Conservation (phyloP, 169 alveolate genomes). For the Cyclospora cayetanensis region DNA sequence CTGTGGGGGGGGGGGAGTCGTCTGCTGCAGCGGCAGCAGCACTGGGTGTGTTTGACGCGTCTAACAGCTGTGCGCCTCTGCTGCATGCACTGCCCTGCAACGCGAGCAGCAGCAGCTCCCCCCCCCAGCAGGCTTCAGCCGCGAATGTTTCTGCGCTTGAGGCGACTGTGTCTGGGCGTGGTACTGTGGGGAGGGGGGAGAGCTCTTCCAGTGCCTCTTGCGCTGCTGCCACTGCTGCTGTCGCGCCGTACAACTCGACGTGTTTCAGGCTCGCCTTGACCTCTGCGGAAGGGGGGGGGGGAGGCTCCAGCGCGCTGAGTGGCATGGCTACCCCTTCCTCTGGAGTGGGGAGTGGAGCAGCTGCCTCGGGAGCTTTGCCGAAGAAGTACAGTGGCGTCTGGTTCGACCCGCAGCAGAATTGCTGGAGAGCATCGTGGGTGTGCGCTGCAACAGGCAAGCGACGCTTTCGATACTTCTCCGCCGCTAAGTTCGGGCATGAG, state of each 20-base stretch:
- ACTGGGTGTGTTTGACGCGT: neutral
- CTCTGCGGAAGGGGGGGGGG: neutral
- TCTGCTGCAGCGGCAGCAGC: neutral
- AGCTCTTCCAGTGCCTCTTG: no score
- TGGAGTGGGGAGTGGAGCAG: neutral
- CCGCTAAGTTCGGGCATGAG: conserved; percentile 61
- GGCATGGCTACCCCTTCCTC: neutral
- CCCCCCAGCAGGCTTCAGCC: no score
- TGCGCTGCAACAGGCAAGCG: conserved; percentile 62
- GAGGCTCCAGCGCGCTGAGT: neutral
- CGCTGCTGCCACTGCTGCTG: no score
- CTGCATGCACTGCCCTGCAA: conserved; percentile 3
- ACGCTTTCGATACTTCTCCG: conserved; percentile 52
- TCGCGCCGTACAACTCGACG: no score
- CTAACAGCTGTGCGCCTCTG: neutral
- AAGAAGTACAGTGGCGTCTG: conserved; percentile 62
- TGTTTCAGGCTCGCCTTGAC: no score
- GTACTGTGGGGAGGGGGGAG: no score
- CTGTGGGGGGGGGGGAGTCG: neutral
- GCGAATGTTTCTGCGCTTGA: no score
- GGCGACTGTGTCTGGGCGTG: no score
- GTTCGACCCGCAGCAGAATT: conserved; percentile 69
- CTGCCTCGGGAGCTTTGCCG: neutral
- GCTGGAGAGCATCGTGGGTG: conserved; percentile 73
- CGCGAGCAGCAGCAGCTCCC: conserved; percentile 26